Evolutionary conservation across 164 flowering plant genomes (phyloP).

Genomic region (Nelumbo lutea): DNA sequence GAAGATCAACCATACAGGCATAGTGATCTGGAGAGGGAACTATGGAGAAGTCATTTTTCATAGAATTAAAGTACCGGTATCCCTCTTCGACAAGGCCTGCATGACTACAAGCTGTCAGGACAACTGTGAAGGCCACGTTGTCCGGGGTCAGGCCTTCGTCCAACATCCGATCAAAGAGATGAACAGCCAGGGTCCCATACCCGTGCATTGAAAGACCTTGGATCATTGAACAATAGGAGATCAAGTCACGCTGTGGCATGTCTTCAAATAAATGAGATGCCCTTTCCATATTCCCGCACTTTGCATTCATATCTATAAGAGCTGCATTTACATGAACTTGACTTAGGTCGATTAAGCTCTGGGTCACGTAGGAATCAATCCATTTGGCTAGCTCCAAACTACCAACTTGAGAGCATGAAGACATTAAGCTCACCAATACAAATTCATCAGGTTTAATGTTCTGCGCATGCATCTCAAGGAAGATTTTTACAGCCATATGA

Average conservation of each 20-base stretch:
- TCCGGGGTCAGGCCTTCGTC: conserved; percentile 53
- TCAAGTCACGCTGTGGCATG: conserved; percentile 36
- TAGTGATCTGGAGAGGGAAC: conserved; percentile 56
- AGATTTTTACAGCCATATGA: conserved; percentile 42
- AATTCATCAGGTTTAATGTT: conserved; percentile 48
- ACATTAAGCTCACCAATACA: conserved; percentile 53
- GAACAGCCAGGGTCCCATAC: conserved; percentile 39
- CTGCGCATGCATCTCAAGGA: conserved; percentile 29
- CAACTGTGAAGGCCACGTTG: conserved; percentile 59
- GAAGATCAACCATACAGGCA: conserved; percentile 62
- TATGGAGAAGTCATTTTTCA: conserved; percentile 33
- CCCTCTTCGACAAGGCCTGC: conserved; percentile 68
- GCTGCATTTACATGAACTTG: conserved; percentile 44
- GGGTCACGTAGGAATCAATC: conserved; percentile 38
- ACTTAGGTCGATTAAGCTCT: conserved; percentile 26
- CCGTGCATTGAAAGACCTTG: conserved; percentile 61
- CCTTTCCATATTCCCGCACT: conserved; percentile 61
- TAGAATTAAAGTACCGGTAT: conserved; percentile 33
- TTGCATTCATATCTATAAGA: conserved; percentile 65
- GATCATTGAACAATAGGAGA: conserved; percentile 63
- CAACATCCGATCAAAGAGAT: conserved; percentile 47
- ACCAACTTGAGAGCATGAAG: conserved; percentile 60
- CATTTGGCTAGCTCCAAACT: conserved; percentile 39
- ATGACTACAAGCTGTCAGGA: conserved; percentile 55
- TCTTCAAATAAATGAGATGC: conserved; percentile 39